These are phyloP conservation scores for Pythium apleroticum DNA, from an alignment of 352 stramenopile genomes.

Conservation along the genomic window DNA sequence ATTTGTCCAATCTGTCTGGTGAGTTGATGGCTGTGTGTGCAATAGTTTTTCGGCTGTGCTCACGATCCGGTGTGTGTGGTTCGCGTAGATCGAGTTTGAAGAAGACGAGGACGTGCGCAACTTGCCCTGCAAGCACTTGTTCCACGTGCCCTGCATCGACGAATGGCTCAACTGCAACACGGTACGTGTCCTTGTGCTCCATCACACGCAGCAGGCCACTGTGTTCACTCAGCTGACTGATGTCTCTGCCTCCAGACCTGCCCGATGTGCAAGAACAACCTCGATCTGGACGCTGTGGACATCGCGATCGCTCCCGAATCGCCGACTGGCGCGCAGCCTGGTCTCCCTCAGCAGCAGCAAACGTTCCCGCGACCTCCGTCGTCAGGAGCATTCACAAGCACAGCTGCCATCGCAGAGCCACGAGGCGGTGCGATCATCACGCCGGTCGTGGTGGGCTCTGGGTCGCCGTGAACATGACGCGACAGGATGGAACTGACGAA, in stretches of 20 bases:
- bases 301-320: conserved; percentile 36
- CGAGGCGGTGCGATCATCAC: conserved; percentile 46
- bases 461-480: not conserved
- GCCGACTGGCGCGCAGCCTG: not conserved
- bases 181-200: conserved; percentile 39
- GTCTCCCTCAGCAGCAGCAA: not conserved
- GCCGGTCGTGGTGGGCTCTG: conserved; percentile 14
- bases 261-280: conserved; percentile 82
- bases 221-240: not conserved
- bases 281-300: conserved; percentile 54
- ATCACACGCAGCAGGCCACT: not conserved
- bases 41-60: not conserved
- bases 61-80: not conserved
- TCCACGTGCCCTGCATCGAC: conserved; percentile 89
- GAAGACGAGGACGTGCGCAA: conserved; percentile 74
- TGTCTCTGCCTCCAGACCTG: conserved; percentile 41
- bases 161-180: conserved; percentile 88
- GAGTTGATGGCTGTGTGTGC: not conserved
- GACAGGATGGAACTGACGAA: conserved; percentile 1
- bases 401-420: conserved; percentile 3
- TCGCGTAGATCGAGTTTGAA: conserved; percentile 67
- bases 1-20: conserved; percentile 72
- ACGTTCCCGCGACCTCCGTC: not conserved
- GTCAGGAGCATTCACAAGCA: not conserved
- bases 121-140: conserved; percentile 85